Percentiles rank a stretch among this genome's conserved stretches.
These are phyloP conservation scores for Rhodomyrtus tomentosa DNA, from an alignment of 345 rosid species.

Conservation along the genomic window DNA sequence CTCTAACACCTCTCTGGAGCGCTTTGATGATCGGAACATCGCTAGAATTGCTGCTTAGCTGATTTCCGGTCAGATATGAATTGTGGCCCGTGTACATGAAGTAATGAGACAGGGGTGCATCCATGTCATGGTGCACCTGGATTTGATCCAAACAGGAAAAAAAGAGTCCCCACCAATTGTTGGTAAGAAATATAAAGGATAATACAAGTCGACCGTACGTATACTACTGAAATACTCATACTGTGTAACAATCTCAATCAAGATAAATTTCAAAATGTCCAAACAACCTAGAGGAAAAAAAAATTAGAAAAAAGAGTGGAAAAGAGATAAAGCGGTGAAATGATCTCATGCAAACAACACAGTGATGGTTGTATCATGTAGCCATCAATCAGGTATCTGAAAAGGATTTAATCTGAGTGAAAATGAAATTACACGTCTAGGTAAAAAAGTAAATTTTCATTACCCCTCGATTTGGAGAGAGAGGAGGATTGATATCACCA, in stretches of 20 bases:
- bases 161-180: neutral
- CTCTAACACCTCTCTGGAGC: slow-evolving; percentile 52
- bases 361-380: neutral
- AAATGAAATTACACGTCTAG: neutral
- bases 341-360: neutral
- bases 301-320: neutral
- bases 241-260: neutral
- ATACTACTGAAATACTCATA: neutral
- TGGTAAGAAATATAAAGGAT: neutral
- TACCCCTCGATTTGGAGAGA: slow-evolving; percentile 20
- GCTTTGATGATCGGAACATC: slow-evolving; percentile 52
- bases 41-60: slow-evolving; percentile 55
- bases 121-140: slow-evolving; percentile 73
- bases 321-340: neutral
- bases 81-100: slow-evolving; percentile 81
- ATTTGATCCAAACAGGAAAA: neutral
- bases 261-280: neutral
- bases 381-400: neutral
- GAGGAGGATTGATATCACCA: slow-evolving; percentile 28
- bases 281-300: neutral
- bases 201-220: neutral
- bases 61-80: slow-evolving; percentile 78
- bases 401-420: neutral
- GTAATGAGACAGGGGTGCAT: slow-evolving; percentile 61
- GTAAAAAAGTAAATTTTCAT: neutral